phyloP scores from a whole-genome alignment of 129 eudicot species.

The Centaurea solstitialis region DNA sequence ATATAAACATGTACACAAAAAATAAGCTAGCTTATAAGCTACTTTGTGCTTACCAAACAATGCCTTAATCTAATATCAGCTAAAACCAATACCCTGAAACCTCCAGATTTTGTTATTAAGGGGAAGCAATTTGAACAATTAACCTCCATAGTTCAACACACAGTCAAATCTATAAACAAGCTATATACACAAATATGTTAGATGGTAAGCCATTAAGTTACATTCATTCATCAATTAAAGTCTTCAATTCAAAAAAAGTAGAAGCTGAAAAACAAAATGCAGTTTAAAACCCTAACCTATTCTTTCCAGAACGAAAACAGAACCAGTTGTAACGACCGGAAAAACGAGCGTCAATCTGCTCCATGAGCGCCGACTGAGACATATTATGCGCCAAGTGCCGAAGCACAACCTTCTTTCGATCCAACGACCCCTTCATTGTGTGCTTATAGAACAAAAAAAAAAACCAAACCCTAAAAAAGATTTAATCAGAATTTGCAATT shows the following conservation, averaged over 20 bases:
- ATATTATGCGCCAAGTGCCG: constrained; percentile 92
- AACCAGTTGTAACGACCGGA: constrained; percentile 71
- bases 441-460: background rate
- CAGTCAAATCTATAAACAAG: background rate
- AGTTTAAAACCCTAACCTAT: constrained; percentile 58
- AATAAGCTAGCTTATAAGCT: too few relatives aligned
- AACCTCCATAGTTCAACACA: background rate
- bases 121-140: constrained; percentile 5
- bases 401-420: constrained; percentile 86
- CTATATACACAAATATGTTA: too few relatives aligned
- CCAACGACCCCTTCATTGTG: constrained; percentile 72
- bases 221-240: background rate
- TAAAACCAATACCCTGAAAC: constrained; percentile 16
- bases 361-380: constrained; percentile 62
- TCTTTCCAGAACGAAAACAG: constrained; percentile 60
- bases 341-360: constrained; percentile 68
- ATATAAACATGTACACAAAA: too few relatives aligned
- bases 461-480: constrained; percentile 47
- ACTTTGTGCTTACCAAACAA: too few relatives aligned
- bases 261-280: constrained; percentile 20
- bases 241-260: background rate
- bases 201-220: constrained; percentile 1
- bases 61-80: background rate
- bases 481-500: background rate
- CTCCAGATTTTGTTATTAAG: background rate